Base-by-base conservation (phyloP, 371 early-diverging fungal species). In the Dinochytrium kinnereticum region DNA sequence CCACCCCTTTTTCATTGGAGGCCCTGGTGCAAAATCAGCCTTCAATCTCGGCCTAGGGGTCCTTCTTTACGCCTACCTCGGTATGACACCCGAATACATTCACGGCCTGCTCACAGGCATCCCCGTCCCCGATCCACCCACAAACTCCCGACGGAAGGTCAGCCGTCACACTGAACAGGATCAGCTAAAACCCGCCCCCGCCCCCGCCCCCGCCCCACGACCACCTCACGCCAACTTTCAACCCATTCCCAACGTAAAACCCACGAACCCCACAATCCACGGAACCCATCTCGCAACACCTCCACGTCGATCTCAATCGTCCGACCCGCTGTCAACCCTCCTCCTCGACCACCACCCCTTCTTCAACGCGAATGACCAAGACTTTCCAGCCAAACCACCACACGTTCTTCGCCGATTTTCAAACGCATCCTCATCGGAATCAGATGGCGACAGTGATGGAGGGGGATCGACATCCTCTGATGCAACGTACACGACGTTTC, bases 21-120 rank as follows among this genome's bases (percentile, higher is more conserved):
- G 61, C 30, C 61, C 61, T 37, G 61, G 61, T 28, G 38, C 66
- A 3, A 2, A 44, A 66, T 5, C 66, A 30, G 49, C 66, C 15
- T 3, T 40, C 44, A 44, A 5, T 2, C 38, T 66, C 26, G 49
- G 44, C 2, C 2, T 66, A 21, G 38, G 64, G 13, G 44, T 66
- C 1, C 17, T 66, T 10, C 38, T 66, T 39, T 66, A 66, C 49
- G 38, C 66, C 15, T 66, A 66, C 26, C 66, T 66, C 44, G 66
- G 66, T 28, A 66, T 66, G 66, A 40, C 66, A 3, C 44, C 66
- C 15, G 66, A 66, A 19, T 38, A 5, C 28, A 44, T 66, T 13
- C 49, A 40, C 30, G 13, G 28, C 7, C 2, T 66, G 2, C 30
- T 66, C 24, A 66, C 38, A 5, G 66, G 66, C 2, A 34, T 36